Evolutionary conservation across 139 green algal species (phyloP).

Genomic region (Volvox africanus): DNA sequence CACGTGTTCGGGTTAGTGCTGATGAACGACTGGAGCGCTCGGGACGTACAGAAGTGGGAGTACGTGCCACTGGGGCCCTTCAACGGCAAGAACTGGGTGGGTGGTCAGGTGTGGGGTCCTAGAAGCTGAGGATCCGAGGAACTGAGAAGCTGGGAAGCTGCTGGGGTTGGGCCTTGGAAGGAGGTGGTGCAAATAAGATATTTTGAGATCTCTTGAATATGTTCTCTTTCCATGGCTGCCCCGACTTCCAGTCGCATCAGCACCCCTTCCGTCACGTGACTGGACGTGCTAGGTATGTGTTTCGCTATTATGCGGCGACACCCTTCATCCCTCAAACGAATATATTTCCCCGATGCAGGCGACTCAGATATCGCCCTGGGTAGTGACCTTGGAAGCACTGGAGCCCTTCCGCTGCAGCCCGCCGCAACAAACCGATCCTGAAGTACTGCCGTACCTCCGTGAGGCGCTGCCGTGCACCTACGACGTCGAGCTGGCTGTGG

Average conservation of each 20-base stretch:
- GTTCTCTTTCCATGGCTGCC: too few relatives aligned
- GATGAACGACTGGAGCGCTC: slow-evolving; percentile 96
- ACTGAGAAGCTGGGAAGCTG: background rate
- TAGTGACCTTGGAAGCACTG: slow-evolving; percentile 92
- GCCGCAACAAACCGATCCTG: slow-evolving; percentile 67
- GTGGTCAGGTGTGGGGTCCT: background rate
- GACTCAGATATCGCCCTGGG: slow-evolving; percentile 91
- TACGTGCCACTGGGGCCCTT: slow-evolving; percentile 95
- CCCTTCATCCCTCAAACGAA: too few relatives aligned
- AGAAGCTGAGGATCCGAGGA: background rate
- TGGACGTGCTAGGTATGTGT: too few relatives aligned
- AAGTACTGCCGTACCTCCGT: slow-evolving; percentile 82
- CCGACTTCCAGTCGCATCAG: too few relatives aligned
- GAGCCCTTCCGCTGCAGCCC: slow-evolving; percentile 80
- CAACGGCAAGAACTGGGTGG: slow-evolving; percentile 92
- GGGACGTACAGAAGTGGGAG: slow-evolving; percentile 97
- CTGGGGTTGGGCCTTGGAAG: background rate
- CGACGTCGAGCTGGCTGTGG: slow-evolving; percentile 83
- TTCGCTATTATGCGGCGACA: too few relatives aligned
- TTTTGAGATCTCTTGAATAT: too few relatives aligned
- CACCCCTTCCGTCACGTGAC: too few relatives aligned
- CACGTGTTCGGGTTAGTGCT: slow-evolving; percentile 95
- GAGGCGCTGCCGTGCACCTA: slow-evolving; percentile 55
- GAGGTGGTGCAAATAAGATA: too few relatives aligned
- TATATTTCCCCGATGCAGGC: slow-evolving; percentile 64